Evolutionary conservation across 352 stramenopile genomes (phyloP).

Genomic region (Phytopythium aichiense): DNA sequence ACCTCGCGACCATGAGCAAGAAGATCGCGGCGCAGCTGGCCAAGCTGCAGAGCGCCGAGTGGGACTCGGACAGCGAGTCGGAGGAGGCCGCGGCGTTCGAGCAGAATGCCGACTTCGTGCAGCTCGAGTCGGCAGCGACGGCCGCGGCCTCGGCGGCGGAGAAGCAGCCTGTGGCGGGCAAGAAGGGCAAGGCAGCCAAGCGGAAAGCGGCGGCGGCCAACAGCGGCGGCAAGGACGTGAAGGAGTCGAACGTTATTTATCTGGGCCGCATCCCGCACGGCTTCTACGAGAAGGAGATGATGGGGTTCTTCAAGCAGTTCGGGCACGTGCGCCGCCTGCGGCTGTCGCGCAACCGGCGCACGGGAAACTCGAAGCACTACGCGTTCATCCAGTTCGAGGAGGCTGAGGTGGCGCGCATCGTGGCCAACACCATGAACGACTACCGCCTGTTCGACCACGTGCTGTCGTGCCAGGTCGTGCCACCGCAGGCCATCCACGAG

Average conservation of each 20-base stretch:
- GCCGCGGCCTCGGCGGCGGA: slow-evolving; percentile 8
- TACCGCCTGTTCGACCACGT: slow-evolving; percentile 94
- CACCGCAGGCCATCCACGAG: slow-evolving; percentile 82
- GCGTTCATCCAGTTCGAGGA: slow-evolving; percentile 96
- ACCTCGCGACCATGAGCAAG: slow-evolving; percentile 51
- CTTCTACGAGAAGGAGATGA: slow-evolving; percentile 97
- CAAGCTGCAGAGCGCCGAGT: slow-evolving; percentile 79
- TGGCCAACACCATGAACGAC: slow-evolving; percentile 93
- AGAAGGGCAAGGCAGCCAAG: slow-evolving; percentile 37
- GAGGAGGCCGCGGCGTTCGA: slow-evolving; percentile 48
- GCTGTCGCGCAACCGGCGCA: slow-evolving; percentile 94
- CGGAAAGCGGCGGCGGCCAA: slow-evolving; percentile 20
- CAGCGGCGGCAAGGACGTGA: slow-evolving; percentile 4
- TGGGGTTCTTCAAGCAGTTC: slow-evolving; percentile 96
- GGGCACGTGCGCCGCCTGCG: slow-evolving; percentile 88
- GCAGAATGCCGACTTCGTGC: slow-evolving; percentile 45
- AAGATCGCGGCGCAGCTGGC: slow-evolving; percentile 73
- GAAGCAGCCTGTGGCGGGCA: slow-evolving; percentile 38
- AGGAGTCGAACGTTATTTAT: slow-evolving; percentile 91
- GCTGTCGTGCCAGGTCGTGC: slow-evolving; percentile 92
- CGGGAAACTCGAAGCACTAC: slow-evolving; percentile 94
- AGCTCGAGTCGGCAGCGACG: slow-evolving; percentile 25
- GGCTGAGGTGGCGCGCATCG: slow-evolving; percentile 89
- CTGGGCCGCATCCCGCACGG: slow-evolving; percentile 94
- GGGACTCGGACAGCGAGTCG: slow-evolving; percentile 79